These are phyloP conservation scores for Pestalotiopsis sp. DNA, from an alignment of 2,329 filamentous ascomycete genomes.

Conservation along the genomic window DNA sequence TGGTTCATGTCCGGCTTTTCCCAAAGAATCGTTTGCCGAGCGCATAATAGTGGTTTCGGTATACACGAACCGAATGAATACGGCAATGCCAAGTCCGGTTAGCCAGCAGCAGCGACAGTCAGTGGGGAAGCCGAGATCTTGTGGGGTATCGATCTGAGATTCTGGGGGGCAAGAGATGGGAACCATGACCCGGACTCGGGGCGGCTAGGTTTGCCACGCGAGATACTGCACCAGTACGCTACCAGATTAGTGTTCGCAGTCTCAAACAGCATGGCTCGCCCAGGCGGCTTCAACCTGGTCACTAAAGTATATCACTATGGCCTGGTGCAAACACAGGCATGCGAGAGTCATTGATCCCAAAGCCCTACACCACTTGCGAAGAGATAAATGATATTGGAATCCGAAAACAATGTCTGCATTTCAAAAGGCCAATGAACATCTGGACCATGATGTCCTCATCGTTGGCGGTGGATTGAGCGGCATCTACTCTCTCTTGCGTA, in stretches of 20 bases:
- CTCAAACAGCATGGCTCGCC: background rate
- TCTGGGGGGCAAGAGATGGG: background rate
- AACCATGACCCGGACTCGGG: background rate
- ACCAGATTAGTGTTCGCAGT: background rate
- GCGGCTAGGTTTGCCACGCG: background rate
- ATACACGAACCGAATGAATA: background rate
- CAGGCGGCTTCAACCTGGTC: background rate
- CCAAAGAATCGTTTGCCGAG: background rate
- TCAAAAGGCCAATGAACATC: background rate
- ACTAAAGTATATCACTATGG: background rate
- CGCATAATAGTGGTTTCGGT: background rate
- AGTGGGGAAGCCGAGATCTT: background rate
- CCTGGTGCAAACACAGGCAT: background rate
- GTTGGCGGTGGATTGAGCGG: background rate
- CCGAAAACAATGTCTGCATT: background rate
- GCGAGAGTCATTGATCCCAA: background rate
- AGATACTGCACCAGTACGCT: background rate
- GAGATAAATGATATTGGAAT: background rate
- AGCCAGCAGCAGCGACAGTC: background rate
- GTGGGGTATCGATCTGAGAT: background rate
- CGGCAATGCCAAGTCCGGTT: background rate
- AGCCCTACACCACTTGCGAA: background rate
- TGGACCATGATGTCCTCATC: conserved; percentile 2
- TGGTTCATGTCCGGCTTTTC: background rate
- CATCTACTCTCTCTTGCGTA: conserved; percentile 1